Conservation (phyloP, 208 protist species). For the Acanthamoeba rhysodes region DNA sequence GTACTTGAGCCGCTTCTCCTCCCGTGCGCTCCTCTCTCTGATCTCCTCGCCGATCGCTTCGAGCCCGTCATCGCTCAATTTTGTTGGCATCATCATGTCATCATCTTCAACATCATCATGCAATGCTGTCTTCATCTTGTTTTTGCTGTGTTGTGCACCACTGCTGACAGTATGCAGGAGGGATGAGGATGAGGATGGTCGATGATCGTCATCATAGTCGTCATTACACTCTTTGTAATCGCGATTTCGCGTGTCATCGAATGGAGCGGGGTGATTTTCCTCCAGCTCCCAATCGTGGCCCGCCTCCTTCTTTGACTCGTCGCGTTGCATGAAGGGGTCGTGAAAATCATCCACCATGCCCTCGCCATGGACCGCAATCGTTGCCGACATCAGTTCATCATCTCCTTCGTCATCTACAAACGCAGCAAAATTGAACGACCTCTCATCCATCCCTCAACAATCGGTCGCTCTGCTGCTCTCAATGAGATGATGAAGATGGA, state of each 20-base stretch:
- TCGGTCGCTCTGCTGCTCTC: too few relatives aligned
- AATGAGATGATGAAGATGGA: too few relatives aligned
- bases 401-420: neutral
- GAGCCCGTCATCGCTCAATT: neutral
- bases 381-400: neutral
- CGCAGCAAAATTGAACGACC: neutral
- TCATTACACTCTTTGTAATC: neutral
- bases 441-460: too few relatives aligned
- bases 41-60: neutral
- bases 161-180: neutral
- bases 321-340: neutral
- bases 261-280: slow-evolving; percentile 37
- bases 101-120: too few relatives aligned
- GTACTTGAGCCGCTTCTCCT: slow-evolving; percentile 24
- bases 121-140: too few relatives aligned
- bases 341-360: neutral
- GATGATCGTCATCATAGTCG: neutral
- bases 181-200: neutral
- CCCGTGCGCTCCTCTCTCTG: neutral
- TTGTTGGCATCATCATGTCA: neutral
- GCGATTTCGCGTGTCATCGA: neutral
- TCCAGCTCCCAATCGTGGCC: neutral
- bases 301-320: neutral
- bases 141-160: neutral
- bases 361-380: slow-evolving; percentile 8